Evolutionary conservation across 78 protist genomes (phyloP).

Genomic region (Cyanophora paradoxa): DNA sequence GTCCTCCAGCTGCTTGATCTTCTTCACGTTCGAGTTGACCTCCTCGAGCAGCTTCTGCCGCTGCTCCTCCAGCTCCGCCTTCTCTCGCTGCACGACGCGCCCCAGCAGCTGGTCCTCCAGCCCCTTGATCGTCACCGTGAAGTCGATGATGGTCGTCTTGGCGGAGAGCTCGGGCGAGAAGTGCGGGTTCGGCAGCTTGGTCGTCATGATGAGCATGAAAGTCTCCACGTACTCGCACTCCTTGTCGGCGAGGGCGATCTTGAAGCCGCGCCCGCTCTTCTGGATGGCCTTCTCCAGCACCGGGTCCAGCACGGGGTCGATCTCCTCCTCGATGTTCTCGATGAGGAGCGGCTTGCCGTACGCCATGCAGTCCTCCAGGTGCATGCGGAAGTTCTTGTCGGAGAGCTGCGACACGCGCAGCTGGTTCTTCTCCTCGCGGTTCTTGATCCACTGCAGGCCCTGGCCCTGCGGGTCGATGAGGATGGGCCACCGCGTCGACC

Average conservation of each 20-base stretch:
- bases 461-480: conserved; percentile 91
- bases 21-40: conserved; percentile 51
- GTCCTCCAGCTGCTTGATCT: conserved; percentile 54
- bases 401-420: conserved; percentile 31
- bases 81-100: conserved; percentile 64
- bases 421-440: conserved; percentile 36
- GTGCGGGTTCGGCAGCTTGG: conserved; percentile 79
- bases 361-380: conserved; percentile 56
- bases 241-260: conserved; percentile 69
- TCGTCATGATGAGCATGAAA: conserved; percentile 65
- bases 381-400: conserved; percentile 42
- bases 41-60: conserved; percentile 58
- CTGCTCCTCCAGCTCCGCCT: conserved; percentile 70
- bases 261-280: conserved; percentile 39
- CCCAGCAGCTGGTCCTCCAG: conserved; percentile 84
- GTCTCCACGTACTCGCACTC: conserved; percentile 46
- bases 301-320: conserved; percentile 82
- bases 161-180: conserved; percentile 84
- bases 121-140: conserved; percentile 78
- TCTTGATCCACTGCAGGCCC: conserved; percentile 70
- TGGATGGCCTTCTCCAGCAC: conserved; percentile 71
- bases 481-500: conserved; percentile 64
- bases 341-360: conserved; percentile 66
- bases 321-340: conserved; percentile 62
- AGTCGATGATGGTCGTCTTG: conserved; percentile 66